These are phyloP conservation scores for Xylaria sp. DNA, from an alignment of 2,329 filamentous ascomycete species.

Conservation along the genomic window DNA sequence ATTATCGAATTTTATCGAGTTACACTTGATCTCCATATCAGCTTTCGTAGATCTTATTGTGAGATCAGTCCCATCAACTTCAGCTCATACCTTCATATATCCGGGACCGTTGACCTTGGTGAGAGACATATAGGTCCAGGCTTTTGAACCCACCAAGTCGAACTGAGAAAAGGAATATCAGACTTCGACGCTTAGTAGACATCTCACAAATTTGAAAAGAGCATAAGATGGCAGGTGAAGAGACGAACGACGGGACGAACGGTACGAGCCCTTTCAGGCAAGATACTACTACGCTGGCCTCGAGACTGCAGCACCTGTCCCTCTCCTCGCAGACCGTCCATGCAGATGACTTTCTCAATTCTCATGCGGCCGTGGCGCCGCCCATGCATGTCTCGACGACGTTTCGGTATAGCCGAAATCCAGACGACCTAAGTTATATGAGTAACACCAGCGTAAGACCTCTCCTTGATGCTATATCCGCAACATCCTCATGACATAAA, in stretches of 20 bases:
- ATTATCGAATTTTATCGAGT: neutral
- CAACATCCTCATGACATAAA: constrained; percentile 1
- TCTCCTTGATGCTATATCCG: neutral
- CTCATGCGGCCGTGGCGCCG: constrained; percentile 83
- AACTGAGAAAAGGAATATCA: neutral
- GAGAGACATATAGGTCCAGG: neutral
- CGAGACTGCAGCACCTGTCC: constrained; percentile 56
- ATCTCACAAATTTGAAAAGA: neutral
- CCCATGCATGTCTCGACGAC: constrained; percentile 92
- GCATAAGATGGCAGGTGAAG: constrained; percentile 41
- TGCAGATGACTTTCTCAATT: constrained; percentile 81
- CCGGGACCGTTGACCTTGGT: neutral
- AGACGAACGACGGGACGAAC: constrained; percentile 30
- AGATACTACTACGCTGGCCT: constrained; percentile 47
- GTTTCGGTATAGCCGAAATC: constrained; percentile 81
- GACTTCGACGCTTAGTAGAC: neutral
- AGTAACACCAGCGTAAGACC: constrained; percentile 66
- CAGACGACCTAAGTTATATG: constrained; percentile 68
- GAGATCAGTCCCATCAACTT: neutral
- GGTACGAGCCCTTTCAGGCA: constrained; percentile 18
- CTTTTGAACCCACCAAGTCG: neutral
- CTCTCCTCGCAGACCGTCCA: constrained; percentile 81
- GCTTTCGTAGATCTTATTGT: too few species aligned
- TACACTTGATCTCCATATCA: neutral
- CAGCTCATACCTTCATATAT: neutral